Conservation (phyloP, 441 rosid species). For the Melastoma candidum region DNA sequence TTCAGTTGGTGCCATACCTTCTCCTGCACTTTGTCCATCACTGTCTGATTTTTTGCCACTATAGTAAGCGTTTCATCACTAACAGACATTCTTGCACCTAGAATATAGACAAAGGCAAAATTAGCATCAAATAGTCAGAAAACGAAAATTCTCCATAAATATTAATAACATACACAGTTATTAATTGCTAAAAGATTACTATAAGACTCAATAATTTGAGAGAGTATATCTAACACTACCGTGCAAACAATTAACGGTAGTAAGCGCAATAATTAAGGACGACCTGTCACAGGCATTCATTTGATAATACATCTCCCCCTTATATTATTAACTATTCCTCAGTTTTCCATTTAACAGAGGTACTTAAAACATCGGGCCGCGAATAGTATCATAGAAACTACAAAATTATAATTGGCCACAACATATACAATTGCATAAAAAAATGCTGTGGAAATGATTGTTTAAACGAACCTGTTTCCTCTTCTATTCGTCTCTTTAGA, state of each 20-base stretch:
- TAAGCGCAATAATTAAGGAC: too few relatives aligned
- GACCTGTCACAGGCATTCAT: too few relatives aligned
- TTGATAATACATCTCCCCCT: too few relatives aligned
- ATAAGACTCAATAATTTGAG: too few relatives aligned
- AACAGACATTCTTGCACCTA: constrained; percentile 77
- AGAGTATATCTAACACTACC: too few relatives aligned
- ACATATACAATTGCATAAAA: too few relatives aligned
- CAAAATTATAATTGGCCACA: too few relatives aligned
- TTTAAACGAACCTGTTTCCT: constrained; percentile 68
- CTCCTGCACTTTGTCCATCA: constrained; percentile 76
- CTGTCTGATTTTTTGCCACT: constrained; percentile 67
- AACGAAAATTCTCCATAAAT: neutral
- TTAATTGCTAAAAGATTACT: too few relatives aligned
- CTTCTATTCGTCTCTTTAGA: constrained; percentile 77
- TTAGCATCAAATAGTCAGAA: neutral
- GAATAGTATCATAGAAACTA: too few relatives aligned
- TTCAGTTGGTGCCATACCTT: constrained; percentile 37
- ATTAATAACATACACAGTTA: neutral
- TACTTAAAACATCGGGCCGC: too few relatives aligned
- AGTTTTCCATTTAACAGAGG: neutral
- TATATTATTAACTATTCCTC: too few relatives aligned
- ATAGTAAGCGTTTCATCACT: constrained; percentile 74
- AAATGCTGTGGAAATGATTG: neutral
- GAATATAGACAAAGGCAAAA: constrained; percentile 7
- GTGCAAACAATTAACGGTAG: too few relatives aligned